Evolutionary conservation across 495 filamentous ascomycete species (phyloP), one percentile per base, ranked within the genome.

Genomic region (Talaromyces adpressus): DNA sequence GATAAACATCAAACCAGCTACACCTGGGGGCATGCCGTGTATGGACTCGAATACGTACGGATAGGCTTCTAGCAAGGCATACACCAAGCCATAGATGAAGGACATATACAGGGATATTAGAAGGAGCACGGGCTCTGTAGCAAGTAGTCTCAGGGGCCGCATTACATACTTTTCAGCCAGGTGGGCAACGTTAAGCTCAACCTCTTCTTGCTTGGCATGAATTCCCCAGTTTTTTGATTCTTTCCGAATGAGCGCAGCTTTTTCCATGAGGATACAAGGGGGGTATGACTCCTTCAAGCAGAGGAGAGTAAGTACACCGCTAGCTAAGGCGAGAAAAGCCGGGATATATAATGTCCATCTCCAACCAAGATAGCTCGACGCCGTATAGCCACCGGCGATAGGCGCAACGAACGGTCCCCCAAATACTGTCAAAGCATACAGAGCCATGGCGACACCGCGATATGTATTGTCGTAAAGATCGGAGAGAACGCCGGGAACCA

Each of bases 321-420:
- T 69, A 0, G 59, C 49, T 8, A 78, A 69, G 25, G 72, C 70
- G 61, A 80, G 60, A 22, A 81, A 76, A 0, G 77, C 66, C 0
- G 78, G 71, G 20, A 81, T 74, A 30, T 78, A 81, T 34, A 77
- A 70, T 6, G 72, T 81, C 80, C 80, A 82, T 9, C 80, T 64
- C 80, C 80, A 82, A 4, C 80, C 79, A 3, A 82, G 69, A 6
- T 71, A 30, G 49, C 65, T 67, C 32, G 36, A 53, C 0, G 65
- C 53, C 20, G 67, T 61, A 59, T 64, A 68, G 8, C 77, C 77
- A 3, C 72, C 68, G n/a, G 75, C 22, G 11, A 79, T 69, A 4
- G 78, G 76, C 6, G 69, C 78, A 18, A 66, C 63, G n/a, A 77
- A 54, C 7, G 77, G 77, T 6, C 76, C 73, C 49, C 65, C 61